Evolutionary conservation across 371 early-diverging fungal genomes (phyloP), one percentile per base, ranked within the genome.

Genomic region (Thermomucor indicae-seudaticae): DNA sequence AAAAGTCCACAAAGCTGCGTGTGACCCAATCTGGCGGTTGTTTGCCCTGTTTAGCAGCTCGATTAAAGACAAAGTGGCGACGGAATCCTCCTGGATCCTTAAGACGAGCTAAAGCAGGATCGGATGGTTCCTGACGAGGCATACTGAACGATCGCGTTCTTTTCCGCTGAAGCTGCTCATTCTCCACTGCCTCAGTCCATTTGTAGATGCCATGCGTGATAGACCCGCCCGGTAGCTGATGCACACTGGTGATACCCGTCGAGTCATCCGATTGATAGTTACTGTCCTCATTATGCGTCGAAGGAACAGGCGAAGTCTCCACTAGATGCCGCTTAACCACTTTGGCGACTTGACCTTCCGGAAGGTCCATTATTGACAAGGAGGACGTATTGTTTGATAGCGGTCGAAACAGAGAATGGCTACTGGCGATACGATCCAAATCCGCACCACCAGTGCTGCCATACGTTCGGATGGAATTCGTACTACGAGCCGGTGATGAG

Each of bases 11-110:
- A 80, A 95, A 97, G 51, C 85, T 88, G 31, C 80, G 67, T 1
- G 96, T 92, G 51, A 93, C 68, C 47, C 88, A 76, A 45, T 77
- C 77, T 41, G 84, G 76, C 12, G 81, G 83, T 10, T 70, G 62
- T 25, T 75, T 80, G 17, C 90, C 90, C 47, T 79, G 64, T 39
- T 71, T 70, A 23, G 68, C 73, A 22, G 93, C 93, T 30, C 83
- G 79, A 57, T 81, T 73, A 28, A 78, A 70, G 19, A 96, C 56
- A 70, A 85, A 94, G 63, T 91, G 88, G 8, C 97, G 81, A 29
- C 96, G 84, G 65, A 97, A 93, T 39, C 90, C 91, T 53, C 97
- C 97, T 1, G 97, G 96, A 46, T 72, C 65, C 45, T 63, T 72
- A 22, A 81, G 58, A n/a, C 58, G 58, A 6, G 64, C 56, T 7